Base-by-base conservation (phyloP, 345 rosid genomes). In the Streptanthus diversifolius region DNA sequence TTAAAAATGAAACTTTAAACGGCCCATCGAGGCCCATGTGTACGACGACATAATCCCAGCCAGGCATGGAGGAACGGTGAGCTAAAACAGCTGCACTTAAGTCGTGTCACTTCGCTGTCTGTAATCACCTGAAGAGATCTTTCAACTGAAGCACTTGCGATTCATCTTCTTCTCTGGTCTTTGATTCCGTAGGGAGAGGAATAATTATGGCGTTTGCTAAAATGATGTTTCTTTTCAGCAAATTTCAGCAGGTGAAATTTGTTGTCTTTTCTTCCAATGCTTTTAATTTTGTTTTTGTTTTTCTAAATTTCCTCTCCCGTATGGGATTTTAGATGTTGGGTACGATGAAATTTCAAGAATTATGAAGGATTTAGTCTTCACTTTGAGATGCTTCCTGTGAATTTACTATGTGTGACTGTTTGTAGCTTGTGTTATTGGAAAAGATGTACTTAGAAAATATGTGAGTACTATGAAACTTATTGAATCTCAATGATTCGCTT, bases 191-290 rank as follows among this genome's bases (percentile, higher is more conserved):
- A 25, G 37, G 2, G 40, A 19, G 21, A 13, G 32, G 8, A 51
- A 1, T 2, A 41, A 45, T 1, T 18, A 75, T 75, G 74, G 79
- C 74, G 33, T 75, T 63, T 70, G 22, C 72, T 3, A 64, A 77
- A 71, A 32, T 71, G 48, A 5, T 35, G 9, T 77, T 77, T 43
- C 73, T 77, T 60, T 77, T 77, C 77, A 66, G 36, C 73, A 77
- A 77, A 59, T 77, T 77, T 66, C 80, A 77, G 49, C 80, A 77
- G 77, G 80, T 77, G 56, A 65, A 47, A 1, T 39, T 1, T 32
- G 17, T 19, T 25, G 44, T 36, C 49, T 61, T 24, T 53, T 45
- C 25, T 52, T 14, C 6, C 27, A 25, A 33, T 47, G 1, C 17
- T 30, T 30, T 30, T 30, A 19, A 0, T 2, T 49, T 15, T 25